These are phyloP conservation scores for Carpinus fangiana DNA, from an alignment of 306 rosid genomes.

Conservation along the genomic window DNA sequence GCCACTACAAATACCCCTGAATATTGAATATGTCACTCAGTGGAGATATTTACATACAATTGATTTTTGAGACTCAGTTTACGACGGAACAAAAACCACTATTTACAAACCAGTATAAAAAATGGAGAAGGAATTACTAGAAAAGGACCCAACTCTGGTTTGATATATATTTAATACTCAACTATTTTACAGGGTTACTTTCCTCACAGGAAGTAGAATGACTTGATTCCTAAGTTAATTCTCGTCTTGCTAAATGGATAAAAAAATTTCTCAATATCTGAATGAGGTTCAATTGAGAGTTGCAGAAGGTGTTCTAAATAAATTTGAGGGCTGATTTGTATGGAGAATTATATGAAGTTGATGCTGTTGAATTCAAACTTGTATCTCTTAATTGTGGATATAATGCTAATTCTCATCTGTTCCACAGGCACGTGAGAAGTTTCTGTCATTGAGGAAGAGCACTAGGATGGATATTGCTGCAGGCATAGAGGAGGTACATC, in stretches of 20 bases:
- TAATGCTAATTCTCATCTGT: conserved; percentile 34
- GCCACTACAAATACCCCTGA: conserved; percentile 8
- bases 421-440: conserved; percentile 80
- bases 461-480: conserved; percentile 67
- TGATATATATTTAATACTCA: background rate
- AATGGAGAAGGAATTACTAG: background rate
- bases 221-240: conserved; percentile 10
- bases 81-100: background rate
- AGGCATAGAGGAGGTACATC: conserved; percentile 63
- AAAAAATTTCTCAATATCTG: background rate
- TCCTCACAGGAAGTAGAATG: background rate
- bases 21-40: background rate
- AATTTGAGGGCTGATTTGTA: background rate
- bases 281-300: conserved; percentile 20
- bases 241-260: conserved; percentile 2
- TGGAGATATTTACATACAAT: background rate
- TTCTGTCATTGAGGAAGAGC: conserved; percentile 74
- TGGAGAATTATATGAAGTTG: conserved; percentile 7
- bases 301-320: conserved; percentile 16
- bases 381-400: conserved; percentile 16
- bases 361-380: conserved; percentile 20
- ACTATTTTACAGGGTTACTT: background rate
- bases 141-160: background rate
- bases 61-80: background rate
- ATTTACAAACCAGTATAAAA: background rate